A percentile compares a stretch with the other conserved stretches of the same genome.
phyloP scores from a whole-genome alignment of 2,329 filamentous ascomycete species.

The Graphilbum fragrans region DNA sequence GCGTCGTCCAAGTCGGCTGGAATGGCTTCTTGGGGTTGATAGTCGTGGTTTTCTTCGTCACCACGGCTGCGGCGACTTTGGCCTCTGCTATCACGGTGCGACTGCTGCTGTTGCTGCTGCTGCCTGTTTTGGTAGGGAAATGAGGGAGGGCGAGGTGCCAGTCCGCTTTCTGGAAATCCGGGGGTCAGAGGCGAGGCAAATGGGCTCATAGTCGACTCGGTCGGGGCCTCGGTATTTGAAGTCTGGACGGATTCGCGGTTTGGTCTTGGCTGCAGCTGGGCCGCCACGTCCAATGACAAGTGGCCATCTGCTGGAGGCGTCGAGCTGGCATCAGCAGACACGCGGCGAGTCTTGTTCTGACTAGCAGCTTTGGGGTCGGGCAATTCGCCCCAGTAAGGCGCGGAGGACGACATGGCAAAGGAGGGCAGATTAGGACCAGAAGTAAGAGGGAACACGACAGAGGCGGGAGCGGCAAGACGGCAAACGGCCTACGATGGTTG shows the following conservation, averaged over 20 bases:
- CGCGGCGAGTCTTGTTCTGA: constrained; percentile 23
- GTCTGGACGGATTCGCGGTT: constrained; percentile 45
- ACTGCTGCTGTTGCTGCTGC: constrained; percentile 18
- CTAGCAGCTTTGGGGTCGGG: constrained; percentile 31
- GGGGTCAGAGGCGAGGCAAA: constrained; percentile 41
- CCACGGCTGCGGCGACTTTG: constrained; percentile 25
- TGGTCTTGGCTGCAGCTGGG: constrained; percentile 29
- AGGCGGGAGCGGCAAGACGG: constrained; percentile 1
- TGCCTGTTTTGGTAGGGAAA: constrained; percentile 29
- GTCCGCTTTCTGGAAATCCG: constrained; percentile 36
- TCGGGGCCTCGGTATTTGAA: constrained; percentile 38
- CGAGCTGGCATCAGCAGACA: constrained; percentile 21
- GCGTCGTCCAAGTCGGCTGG: not conserved
- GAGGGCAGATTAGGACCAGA: not conserved
- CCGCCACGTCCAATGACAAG: constrained; percentile 20
- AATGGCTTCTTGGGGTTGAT: not conserved
- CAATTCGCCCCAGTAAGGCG: constrained; percentile 48
- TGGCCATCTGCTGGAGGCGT: constrained; percentile 12
- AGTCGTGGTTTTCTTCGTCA: constrained; percentile 14
- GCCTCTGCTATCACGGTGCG: constrained; percentile 19
- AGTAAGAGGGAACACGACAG: not conserved
- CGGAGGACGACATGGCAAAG: constrained; percentile 24
- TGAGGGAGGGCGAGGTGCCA: constrained; percentile 48
- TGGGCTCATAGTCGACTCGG: constrained; percentile 47
- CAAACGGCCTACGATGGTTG: constrained; percentile 8